Evolutionary conservation across 2,329 filamentous ascomycete species (phyloP).

Genomic region (Fusarium fujikuroi): DNA sequence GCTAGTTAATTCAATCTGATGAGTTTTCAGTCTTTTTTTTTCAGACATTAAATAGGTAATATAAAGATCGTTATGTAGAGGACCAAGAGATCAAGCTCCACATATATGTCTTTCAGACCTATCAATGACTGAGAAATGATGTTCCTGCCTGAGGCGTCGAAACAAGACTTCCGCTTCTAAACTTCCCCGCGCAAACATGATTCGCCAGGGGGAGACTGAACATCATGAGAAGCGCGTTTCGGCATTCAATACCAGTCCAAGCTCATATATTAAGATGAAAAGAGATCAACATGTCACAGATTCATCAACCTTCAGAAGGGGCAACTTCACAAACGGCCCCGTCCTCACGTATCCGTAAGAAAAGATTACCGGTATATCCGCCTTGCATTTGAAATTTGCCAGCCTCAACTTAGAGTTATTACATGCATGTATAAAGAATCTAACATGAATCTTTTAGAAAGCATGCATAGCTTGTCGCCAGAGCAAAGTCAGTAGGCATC

Average conservation of each 20-base stretch:
- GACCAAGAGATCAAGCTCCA: neutral
- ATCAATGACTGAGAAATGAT: neutral
- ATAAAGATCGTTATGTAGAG: too few relatives aligned
- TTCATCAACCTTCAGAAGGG: neutral
- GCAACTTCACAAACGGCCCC: neutral
- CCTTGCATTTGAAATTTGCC: too few relatives aligned
- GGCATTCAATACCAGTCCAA: neutral
- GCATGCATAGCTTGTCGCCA: constrained; percentile 15
- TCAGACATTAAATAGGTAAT: neutral
- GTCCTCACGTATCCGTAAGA: constrained; percentile 3
- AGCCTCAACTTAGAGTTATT: neutral
- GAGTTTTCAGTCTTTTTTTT: rapidly evolving
- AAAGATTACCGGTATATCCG: constrained; percentile 11
- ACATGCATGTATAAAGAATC: neutral
- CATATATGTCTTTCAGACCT: neutral
- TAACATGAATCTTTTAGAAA: neutral
- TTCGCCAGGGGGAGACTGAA: neutral
- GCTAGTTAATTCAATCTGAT: rapidly evolving
- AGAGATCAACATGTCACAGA: neutral
- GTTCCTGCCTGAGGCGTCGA: neutral
- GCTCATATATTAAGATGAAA: neutral
- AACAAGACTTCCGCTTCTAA: neutral
- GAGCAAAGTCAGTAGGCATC: neutral
- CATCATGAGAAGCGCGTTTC: neutral
- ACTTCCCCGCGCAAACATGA: neutral